Conservation (phyloP, 306 rosid genomes). For the Begonia fuchsioides region DNA sequence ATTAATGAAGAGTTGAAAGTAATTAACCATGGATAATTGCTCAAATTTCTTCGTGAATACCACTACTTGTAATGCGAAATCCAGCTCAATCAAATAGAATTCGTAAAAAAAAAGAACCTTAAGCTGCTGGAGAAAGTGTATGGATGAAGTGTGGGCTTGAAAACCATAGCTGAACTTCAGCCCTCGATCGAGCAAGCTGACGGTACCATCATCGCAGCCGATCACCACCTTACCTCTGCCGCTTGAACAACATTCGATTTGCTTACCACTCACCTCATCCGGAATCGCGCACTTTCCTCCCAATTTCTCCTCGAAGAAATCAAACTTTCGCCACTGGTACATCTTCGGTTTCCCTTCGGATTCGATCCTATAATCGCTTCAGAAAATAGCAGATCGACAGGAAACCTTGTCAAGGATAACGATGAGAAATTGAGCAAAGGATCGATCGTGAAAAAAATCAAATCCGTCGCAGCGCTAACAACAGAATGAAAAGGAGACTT, state of each 20-base stretch:
- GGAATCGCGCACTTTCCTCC: conserved; percentile 58
- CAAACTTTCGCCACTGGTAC: conserved; percentile 99
- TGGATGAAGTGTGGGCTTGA: conserved; percentile 70
- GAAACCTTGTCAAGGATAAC: not conserved
- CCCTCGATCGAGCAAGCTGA: conserved; percentile 81
- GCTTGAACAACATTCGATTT: conserved; percentile 74
- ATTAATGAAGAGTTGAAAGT: not conserved
- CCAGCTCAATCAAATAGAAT: not conserved
- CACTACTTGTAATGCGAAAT: not conserved
- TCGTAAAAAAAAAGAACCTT: conserved; percentile 35
- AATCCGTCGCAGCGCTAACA: no score
- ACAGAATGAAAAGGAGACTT: no score
- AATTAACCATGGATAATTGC: not conserved
- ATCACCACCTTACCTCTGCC: conserved; percentile 88
- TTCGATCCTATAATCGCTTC: not conserved
- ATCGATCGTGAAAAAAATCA: no score
- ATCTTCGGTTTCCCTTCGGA: conserved; percentile 9
- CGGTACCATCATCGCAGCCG: conserved; percentile 68
- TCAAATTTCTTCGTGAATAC: not conserved
- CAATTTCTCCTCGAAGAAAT: conserved; percentile 83
- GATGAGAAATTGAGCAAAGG: no score
- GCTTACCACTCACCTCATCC: conserved; percentile 39
- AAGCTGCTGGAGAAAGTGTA: conserved; percentile 86
- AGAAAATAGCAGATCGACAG: not conserved
- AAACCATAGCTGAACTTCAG: conserved; percentile 70